Evolutionary conservation across 352 stramenopile genomes (phyloP), one percentile per base, ranked within the genome.

Genomic region (Pythium brachiatum): DNA sequence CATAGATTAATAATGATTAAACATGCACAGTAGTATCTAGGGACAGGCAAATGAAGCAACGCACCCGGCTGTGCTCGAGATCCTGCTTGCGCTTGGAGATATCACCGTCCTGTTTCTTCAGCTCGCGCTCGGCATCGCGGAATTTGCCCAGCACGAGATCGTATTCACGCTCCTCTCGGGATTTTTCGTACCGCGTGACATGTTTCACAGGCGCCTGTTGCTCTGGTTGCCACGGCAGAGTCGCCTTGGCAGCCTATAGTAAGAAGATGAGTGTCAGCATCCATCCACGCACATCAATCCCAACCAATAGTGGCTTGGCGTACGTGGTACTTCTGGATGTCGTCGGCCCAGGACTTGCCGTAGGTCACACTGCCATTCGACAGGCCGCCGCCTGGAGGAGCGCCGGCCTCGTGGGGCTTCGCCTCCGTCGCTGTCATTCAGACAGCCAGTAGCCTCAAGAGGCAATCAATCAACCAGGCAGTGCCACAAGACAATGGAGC

Each of bases 111-210:
- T 76, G 70, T 25, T 60, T 53, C 25, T 66, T 48, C 3, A 66
- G 12, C 34, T 86, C 83, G 31, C 73, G 73, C 36, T 84, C 73
- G 18, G 82, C 70, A n/a, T 89, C 77, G 0, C 83, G 78, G 46
- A 86, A 88, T 31, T 86, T 79, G n/a, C 77, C 80, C 16, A 86
- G 54, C 29, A 92, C 72, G 38, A 86, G 60, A 57, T 92, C 79
- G 51, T 89, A 92, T 38, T 90, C 75, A 2, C 83, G 75, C 60
- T 92, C 79, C 66, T 90, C 70, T 18, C 80, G 66, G 15, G 80
- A 83, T 55, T 88, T 90, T 20, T 89, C 80, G 44, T 87, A 86
- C 8, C 83, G 71, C 18, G 83, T 92, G 59, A 90, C 73, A 60
- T 88, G 69, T n/a, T 73, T 78, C 13, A 92, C 74, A 0, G 72